Percentiles rank a stretch among this genome's conserved stretches.
These are phyloP conservation scores for Telopea speciosissima DNA, from an alignment of 177 flowering plant species.

Conservation along the genomic window DNA sequence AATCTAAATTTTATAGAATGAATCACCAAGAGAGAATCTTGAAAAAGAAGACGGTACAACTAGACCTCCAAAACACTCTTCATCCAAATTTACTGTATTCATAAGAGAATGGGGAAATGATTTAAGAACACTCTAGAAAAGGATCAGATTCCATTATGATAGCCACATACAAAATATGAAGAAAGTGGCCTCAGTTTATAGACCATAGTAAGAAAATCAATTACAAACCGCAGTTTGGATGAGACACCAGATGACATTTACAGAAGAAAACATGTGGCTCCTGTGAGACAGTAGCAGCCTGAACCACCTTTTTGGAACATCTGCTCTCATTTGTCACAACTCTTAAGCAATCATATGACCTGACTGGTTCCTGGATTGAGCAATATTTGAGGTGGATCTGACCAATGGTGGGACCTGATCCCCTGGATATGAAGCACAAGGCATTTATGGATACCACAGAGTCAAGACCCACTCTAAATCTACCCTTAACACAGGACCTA, in stretches of 20 bases:
- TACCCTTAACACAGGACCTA: too few species aligned
- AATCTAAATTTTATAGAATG: not conserved
- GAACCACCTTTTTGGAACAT: too few species aligned
- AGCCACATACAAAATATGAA: not conserved
- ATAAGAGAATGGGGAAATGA: not conserved
- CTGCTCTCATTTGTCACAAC: too few species aligned
- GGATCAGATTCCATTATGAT: not conserved
- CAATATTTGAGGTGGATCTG: too few species aligned
- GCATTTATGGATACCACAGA: not conserved
- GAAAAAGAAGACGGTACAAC: not conserved
- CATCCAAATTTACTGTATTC: not conserved
- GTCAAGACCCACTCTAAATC: too few species aligned
- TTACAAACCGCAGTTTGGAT: not conserved
- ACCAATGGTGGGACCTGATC: too few species aligned
- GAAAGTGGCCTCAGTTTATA: not conserved
- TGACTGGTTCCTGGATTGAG: too few species aligned
- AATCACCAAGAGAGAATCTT: not conserved
- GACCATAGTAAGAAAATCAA: not conserved
- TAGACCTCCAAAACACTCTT: not conserved
- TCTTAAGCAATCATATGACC: too few species aligned
- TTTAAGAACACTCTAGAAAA: too few species aligned
- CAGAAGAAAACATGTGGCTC: too few species aligned
- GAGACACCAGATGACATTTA: not conserved
- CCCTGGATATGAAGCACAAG: too few species aligned
- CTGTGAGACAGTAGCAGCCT: too few species aligned